phyloP scores from a whole-genome alignment of 1,284 basidiomycete species.

The Cerrena zonata region DNA sequence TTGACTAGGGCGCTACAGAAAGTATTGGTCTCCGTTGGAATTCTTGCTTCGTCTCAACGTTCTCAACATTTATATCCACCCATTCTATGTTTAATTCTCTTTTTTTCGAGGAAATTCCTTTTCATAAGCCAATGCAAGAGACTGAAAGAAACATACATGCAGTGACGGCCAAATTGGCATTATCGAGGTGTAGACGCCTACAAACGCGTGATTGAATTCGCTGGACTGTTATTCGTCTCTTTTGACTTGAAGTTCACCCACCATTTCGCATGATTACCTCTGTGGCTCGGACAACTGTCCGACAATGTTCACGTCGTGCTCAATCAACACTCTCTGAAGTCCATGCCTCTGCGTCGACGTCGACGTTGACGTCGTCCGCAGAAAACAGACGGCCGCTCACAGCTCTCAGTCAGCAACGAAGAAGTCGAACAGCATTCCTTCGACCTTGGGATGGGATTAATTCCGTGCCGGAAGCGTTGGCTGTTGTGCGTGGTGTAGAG shows the following conservation, averaged over 20 bases:
- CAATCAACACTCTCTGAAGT: neutral
- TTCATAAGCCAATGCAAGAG: no score
- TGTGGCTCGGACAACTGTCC: neutral
- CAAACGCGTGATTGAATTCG: no score
- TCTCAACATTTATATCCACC: no score
- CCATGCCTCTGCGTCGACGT: neutral
- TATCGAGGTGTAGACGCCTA: no score
- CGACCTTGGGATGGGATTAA: constrained; percentile 6
- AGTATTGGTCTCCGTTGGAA: neutral
- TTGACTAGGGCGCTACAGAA: neutral
- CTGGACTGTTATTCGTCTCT: no score
- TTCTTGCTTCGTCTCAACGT: neutral
- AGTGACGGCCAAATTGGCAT: no score
- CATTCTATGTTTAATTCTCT: no score
- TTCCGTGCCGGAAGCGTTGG: constrained; percentile 6
- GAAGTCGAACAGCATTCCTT: constrained; percentile 5
- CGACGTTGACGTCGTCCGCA: neutral
- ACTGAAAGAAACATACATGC: no score
- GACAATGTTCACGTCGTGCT: neutral
- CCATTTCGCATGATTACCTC: neutral
- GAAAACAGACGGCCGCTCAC: neutral
- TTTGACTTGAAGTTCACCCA: no score
- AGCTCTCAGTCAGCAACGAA: neutral
- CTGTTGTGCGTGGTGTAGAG: constrained; percentile 7
- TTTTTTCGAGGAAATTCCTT: no score